Base-by-base conservation (phyloP, 2,329 filamentous ascomycete species). In the Beauveria sp. region DNA sequence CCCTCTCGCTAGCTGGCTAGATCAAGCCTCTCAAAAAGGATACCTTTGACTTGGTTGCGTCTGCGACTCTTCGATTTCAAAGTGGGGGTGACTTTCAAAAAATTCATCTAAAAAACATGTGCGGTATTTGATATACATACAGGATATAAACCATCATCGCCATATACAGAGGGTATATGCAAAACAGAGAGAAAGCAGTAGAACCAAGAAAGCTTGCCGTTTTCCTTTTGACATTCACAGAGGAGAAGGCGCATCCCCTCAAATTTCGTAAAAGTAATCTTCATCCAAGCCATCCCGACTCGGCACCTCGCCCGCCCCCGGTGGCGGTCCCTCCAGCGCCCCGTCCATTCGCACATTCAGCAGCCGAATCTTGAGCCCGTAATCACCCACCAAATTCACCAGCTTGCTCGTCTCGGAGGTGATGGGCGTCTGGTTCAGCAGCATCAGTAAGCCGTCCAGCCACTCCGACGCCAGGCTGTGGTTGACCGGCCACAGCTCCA, bases 401-500 rank as follows among this genome's bases (percentile, higher is more conserved):
- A 97, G 78, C 73, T 94, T 96, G 71, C 89, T 93, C 41, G 94
- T 97, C 76, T 97, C 93, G 3, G 92, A 85, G n/a, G 94, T 99
- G 71, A 99, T 97, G 22, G 94, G 94, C 62, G 92, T 86, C 74
- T 99, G 94, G 70, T 96, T 92, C 26, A 99, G 81, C 59, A 99
- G 80, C 92, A 99, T 96, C 61, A 97, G 81, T 65, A 99, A 77
- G 1, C 94, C 94, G 72, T 99, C 94, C 5, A 99, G 81, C 94
- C 94, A 99, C 75, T 99, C 94, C 0, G 92, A 96, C 10, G 94
- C 94, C 53, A 94, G 78, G 65, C 86, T 90, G 70, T 94, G 89
- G 62, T 86, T 90, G 62, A 86, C 79, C 6, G 93, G 92, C 72
- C 91, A 87, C 57, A 99, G 80, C n/a, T 88, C 90, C 59, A 99